These are phyloP conservation scores for Pilasporangium apinafurcum DNA, from an alignment of 352 stramenopile genomes.

Conservation along the genomic window DNA sequence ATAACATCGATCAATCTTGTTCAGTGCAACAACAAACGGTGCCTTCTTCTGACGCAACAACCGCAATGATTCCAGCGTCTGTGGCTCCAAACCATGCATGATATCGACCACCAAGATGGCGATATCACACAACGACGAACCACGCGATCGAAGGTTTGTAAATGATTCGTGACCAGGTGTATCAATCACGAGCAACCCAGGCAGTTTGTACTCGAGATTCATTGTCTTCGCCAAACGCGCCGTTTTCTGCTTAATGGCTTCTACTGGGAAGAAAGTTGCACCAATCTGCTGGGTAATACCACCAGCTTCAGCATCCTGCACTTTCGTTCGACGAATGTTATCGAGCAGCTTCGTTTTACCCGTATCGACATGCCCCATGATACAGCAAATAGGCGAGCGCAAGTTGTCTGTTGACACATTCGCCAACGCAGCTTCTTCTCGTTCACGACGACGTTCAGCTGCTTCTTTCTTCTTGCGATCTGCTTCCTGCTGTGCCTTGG, in stretches of 20 bases:
- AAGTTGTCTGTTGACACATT: constrained; percentile 92
- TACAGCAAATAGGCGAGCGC: constrained; percentile 98
- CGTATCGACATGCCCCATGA: constrained; percentile 98
- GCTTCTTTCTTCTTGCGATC: constrained; percentile 81
- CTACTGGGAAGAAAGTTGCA: constrained; percentile 93
- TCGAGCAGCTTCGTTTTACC: constrained; percentile 99
- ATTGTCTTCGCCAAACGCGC: constrained; percentile 66
- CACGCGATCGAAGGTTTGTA: constrained; percentile 96
- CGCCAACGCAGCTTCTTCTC: constrained; percentile 70
- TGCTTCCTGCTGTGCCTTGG: constrained; percentile 82
- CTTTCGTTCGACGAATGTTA: constrained; percentile 99
- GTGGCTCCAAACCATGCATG: constrained; percentile 99
- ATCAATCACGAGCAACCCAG: constrained; percentile 96
- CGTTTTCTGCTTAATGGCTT: constrained; percentile 89
- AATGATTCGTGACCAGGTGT: constrained; percentile 99
- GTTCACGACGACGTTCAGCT: constrained; percentile 54
- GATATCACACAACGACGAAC: constrained; percentile 98
- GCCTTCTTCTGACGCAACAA: constrained; percentile 93
- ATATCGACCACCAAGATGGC: constrained; percentile 99
- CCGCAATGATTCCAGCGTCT: constrained; percentile 99
- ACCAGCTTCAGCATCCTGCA: constrained; percentile 90
- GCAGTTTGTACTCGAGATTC: constrained; percentile 86
- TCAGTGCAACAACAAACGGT: constrained; percentile 98
- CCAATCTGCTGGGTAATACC: constrained; percentile 99
- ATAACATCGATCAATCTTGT: constrained; percentile 99